phyloP scores from a whole-genome alignment of 208 protist genomes.

The Acanthamoeba healyi region DNA sequence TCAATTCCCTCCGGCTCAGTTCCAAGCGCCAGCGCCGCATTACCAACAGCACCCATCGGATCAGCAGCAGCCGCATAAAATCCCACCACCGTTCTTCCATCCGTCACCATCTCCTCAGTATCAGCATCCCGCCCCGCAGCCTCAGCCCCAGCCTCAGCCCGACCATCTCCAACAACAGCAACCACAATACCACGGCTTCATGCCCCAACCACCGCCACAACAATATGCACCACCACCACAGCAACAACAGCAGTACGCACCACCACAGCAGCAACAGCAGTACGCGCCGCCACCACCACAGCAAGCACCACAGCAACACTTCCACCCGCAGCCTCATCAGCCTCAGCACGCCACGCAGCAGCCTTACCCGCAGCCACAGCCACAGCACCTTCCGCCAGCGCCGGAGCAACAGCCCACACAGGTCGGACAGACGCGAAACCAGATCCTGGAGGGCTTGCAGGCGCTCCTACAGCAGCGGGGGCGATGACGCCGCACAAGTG shows the following conservation, averaged over 20 bases:
- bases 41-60: not conserved
- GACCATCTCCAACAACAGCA: not conserved
- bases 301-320: too few species aligned
- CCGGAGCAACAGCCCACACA: not conserved
- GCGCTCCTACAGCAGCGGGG: not conserved
- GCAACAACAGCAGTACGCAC: not conserved
- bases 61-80: not conserved
- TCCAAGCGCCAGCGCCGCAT: not conserved
- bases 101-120: not conserved
- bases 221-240: not conserved
- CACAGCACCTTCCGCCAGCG: not conserved
- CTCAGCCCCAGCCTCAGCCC: not conserved
- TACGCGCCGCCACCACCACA: not conserved
- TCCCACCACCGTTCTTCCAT: not conserved
- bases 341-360: too few species aligned
- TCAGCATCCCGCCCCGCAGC: not conserved
- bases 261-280: not conserved
- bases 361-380: not conserved
- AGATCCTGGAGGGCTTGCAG: conserved; percentile 33
- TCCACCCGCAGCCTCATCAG: not conserved
- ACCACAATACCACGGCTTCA: not conserved
- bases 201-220: not conserved
- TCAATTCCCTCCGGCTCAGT: not conserved
- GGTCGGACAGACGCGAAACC: not conserved
- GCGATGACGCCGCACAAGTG: not conserved